Evolutionary conservation across 2,329 filamentous ascomycete species (phyloP), one percentile per base, ranked within the genome.

Genomic region (Aphanocladium album): DNA sequence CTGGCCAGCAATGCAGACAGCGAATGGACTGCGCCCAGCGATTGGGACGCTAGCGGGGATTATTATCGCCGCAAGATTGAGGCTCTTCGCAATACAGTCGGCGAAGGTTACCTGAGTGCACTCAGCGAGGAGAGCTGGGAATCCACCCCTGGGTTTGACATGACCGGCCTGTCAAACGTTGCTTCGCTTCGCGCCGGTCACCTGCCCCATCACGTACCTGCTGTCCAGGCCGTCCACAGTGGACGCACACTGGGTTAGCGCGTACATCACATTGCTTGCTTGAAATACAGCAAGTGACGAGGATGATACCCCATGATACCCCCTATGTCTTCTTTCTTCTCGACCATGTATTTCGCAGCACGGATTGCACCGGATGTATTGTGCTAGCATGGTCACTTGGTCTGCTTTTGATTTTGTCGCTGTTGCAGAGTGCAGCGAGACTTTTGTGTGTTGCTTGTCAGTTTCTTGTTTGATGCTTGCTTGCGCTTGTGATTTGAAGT

Each of bases 41-140:
- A 89, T 62, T 90, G 87, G 83, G 85, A 86, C 62, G 77, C 84
- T 47, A 84, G 85, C 62, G 89, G 89, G 58, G 90, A 95, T 68
- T 79, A 90, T 8, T 98, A 96, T 74, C 86, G 89, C 61, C 90
- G 90, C 72, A 95, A 95, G 73, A 89, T 98, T 59, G 92, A 96
- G 73, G 87, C 89, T 3, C 77, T 97, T 58, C 88, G 92, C 63
- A 89, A 89, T 69, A 91, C 93, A 69, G 88, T 96, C 65, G 93
- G 93, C 35, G 91, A 87, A 67, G 89, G 87, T 41, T 99, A 96
- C 83, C 82, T 99, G 43, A 93, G 87, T 64, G 91, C 90, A 16
- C 79, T 98, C 55, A 89, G 89, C 62, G 93, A 96, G 68, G 90
- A 95, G 72, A 80, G 77, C 46, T 87, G 85, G 84, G 80, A 85